Conservation (phyloP, 169 alveolate species). For the Toxoplasma gondii region DNA sequence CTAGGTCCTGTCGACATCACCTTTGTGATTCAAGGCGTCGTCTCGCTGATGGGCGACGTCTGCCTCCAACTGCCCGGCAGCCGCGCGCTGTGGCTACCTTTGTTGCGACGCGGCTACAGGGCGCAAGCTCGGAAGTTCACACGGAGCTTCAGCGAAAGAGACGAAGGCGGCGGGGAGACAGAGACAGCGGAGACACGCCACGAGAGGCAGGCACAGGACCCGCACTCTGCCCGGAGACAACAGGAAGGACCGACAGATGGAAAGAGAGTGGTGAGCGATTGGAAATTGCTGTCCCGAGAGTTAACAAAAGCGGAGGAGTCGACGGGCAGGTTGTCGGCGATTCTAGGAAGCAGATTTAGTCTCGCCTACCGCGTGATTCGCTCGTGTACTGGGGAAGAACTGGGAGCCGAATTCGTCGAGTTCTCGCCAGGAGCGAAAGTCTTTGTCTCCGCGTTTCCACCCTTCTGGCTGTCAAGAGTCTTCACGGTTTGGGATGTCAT, state of each 20-base stretch:
- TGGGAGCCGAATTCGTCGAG: conserved; percentile 39
- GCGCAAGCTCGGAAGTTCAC: not conserved
- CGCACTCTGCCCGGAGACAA: not conserved
- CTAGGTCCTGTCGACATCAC: conserved; percentile 56
- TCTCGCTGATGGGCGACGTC: conserved; percentile 17
- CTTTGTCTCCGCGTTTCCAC: conserved; percentile 51
- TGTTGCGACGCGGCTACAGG: conserved; percentile 15
- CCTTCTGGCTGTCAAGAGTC: conserved; percentile 43
- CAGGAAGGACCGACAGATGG: not conserved
- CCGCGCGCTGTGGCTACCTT: conserved; percentile 47
- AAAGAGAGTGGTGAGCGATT: not conserved
- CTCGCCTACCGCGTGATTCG: conserved; percentile 1
- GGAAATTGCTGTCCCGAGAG: not conserved
- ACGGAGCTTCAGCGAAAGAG: too few species aligned
- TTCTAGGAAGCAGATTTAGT: not conserved
- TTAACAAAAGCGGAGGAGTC: not conserved
- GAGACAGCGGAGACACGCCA: not conserved
- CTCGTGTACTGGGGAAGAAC: conserved; percentile 34
- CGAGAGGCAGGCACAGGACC: not conserved
- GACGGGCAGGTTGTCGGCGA: not conserved
- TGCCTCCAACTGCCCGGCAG: conserved; percentile 54
- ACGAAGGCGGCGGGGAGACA: not conserved
- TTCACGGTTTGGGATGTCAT: conserved; percentile 17
- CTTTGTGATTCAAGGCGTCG: not conserved
- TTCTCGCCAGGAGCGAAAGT: conserved; percentile 44